Base-by-base conservation (phyloP, 1,139 yeast species). In the Yamadazyma dushanensis region DNA sequence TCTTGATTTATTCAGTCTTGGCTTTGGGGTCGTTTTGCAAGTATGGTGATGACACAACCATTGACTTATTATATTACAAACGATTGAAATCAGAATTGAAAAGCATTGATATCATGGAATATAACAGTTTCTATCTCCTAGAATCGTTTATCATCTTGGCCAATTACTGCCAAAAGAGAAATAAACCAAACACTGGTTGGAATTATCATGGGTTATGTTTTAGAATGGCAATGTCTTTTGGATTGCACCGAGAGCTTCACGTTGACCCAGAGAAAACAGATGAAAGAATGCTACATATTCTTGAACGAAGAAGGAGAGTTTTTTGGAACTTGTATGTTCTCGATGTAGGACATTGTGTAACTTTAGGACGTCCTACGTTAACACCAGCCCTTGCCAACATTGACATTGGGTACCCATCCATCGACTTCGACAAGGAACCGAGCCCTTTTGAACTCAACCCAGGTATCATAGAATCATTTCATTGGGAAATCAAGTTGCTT, bases 11-110 rank as follows among this genome's bases (percentile, higher is more conserved):
- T 46, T 66, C 80, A 0, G 76, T 79, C 0, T 50, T 78, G 23
- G 81, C 85, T 0, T 54, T 80, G 8, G 86, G 86, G 8, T 73
- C 82, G 17, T 79, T 83, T 82, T 76, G 83, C 49, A 50, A 68
- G 19, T 66, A 69, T 44, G 77, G 77, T 6, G 82, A 77, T 41
- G 58, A 63, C 17, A 62, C 76, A 1, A 66, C 63, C 34, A 60
- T 72, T 23, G 84, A 80, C 49, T 45, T 76, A 24, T 60, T 69
- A 27, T 79, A 76, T 43, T 80, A 76, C 47, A 70, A 70, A 38
- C 62, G 73, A 36, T 80, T 81, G 9, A 72, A 73, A 47, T 53
- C 61, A 5, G 57, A 61, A 37, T 41, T 73, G 26, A 57, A 50
- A 23, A 32, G 39, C 54, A 26, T 57, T 50, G 14, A 60, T 20